Evolutionary conservation across 257 asterid species (phyloP), one percentile per base, ranked within the genome.

Genomic region (Gentiana macrophylla): DNA sequence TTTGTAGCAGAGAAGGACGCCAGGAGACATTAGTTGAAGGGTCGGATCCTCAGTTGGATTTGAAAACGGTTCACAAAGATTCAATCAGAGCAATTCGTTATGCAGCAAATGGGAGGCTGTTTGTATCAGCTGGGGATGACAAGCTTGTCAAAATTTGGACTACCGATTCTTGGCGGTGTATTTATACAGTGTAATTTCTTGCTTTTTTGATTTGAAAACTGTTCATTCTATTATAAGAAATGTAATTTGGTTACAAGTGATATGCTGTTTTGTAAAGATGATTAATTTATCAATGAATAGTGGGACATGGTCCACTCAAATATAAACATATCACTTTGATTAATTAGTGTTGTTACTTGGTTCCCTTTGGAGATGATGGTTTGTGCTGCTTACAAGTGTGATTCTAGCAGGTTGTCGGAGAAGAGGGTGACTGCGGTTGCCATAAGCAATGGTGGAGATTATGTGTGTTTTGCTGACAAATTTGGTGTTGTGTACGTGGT

Each of bases 371-470:
- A 35, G 52, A 51, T 50, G 38, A 10, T 12, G 4, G 15, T 24
- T 37, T 49, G 32, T 37, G 24, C 11, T 0, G 6, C 24, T 3
- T n/a, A 46, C 37, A 5, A 54, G 57, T 44, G 13, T 58, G 49
- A 34, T 65, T 60, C 49, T 38, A 24, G 64, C 79, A 92, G 98
- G 66, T 71, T 70, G 57, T 84, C 95, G 32, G 99, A 92, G 73
- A 92, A 92, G 82, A 83, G 93, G 72, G 99, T 85, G 72, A 92
- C 78, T 76, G 88, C 99, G 52, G 79, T 88, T 68, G 93, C 94
- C 38, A 67, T 88, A 59, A 83, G 90, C 64, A 67, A 62, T 32
- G 84, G 81, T 66, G 97, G 75, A 62, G 66, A 32, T 50, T 85
- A 70, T 58, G 88, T 88, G 37, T 81, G 84, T 73, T 92, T 79